Percentiles rank a stretch among this genome's conserved stretches.
Conservation (phyloP, 257 asterid species). For the Fraxinus americana region DNA sequence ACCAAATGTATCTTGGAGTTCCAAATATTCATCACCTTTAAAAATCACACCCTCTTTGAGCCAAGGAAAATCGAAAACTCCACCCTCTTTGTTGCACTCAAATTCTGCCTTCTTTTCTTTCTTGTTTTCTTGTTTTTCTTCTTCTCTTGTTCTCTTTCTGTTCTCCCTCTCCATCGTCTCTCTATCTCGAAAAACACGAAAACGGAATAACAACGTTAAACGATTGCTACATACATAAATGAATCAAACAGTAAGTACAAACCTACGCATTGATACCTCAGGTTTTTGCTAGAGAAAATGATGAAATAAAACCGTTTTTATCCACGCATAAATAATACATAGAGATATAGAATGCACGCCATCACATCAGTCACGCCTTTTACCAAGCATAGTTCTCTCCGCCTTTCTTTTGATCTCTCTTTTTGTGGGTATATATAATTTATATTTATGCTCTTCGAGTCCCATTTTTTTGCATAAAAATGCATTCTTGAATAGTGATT, state of each 20-base stretch:
- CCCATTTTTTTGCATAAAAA: too few relatives aligned
- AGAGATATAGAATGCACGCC: background rate
- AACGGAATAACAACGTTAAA: background rate
- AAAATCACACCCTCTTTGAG: conserved; percentile 2
- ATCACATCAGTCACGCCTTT: background rate
- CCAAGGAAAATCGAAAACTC: conserved; percentile 13
- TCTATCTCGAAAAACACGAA: background rate
- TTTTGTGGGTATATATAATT: too few relatives aligned
- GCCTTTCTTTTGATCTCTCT: background rate
- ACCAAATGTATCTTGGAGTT: background rate
- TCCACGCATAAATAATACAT: background rate
- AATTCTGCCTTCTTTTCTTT: background rate
- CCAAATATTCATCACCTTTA: background rate
- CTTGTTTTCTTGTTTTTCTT: background rate
- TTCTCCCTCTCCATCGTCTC: background rate
- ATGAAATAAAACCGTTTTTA: background rate
- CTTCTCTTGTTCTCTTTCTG: background rate
- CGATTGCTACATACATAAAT: background rate
- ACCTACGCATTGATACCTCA: too few relatives aligned
- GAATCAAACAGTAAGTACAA: background rate
- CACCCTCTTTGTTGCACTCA: background rate
- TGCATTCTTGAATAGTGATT: too few relatives aligned
- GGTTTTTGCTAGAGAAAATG: too few relatives aligned
- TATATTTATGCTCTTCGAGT: too few relatives aligned
- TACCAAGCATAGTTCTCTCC: background rate